Evolutionary conservation across 257 asterid genomes (phyloP).

Genomic region (Cinchona pubescens): DNA sequence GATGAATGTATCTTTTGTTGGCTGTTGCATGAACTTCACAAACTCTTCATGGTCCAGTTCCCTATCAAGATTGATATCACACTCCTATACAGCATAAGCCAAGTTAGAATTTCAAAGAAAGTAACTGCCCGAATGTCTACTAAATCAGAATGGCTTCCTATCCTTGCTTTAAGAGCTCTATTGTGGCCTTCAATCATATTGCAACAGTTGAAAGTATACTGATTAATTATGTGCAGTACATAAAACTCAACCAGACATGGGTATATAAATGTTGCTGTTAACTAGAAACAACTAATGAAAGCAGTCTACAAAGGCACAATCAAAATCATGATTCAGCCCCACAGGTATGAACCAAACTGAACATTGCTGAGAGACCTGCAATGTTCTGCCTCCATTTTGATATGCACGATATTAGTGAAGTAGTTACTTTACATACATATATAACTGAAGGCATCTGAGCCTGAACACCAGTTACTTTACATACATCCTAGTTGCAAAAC

Average conservation of each 20-base stretch:
- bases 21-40: slow-evolving; percentile 46
- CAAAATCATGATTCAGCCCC: no score
- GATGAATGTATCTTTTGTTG: slow-evolving; percentile 66
- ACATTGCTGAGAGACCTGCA: no score
- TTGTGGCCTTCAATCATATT: background rate
- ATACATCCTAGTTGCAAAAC: no score
- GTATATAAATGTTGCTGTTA: no score
- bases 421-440: no score
- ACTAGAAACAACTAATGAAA: no score
- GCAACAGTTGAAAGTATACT: background rate
- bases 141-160: background rate
- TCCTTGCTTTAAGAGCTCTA: background rate
- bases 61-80: slow-evolving; percentile 76
- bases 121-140: background rate
- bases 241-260: background rate
- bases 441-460: no score
- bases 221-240: background rate
- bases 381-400: no score
- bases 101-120: background rate
- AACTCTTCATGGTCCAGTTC: slow-evolving; percentile 77
- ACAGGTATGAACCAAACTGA: no score
- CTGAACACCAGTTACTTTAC: no score
- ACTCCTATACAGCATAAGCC: slow-evolving; percentile 43
- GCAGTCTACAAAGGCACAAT: no score
- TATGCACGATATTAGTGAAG: no score